These are phyloP conservation scores for Populus hybrid DNA, from an alignment of 441 rosid genomes.

Conservation along the genomic window DNA sequence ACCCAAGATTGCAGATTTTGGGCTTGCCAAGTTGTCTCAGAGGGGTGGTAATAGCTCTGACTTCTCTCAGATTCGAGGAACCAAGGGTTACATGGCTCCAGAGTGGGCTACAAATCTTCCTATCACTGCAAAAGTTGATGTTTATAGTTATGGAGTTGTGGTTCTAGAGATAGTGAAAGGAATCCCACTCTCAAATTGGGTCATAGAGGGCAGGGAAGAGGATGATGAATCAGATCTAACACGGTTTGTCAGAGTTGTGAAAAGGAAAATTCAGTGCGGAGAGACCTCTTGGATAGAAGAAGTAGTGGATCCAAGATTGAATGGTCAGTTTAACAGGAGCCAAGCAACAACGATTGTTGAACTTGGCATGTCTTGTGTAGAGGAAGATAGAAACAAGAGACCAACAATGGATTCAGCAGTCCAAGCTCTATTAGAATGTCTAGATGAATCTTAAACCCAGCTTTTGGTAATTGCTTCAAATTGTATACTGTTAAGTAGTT, in stretches of 20 bases:
- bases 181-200: slow-evolving; percentile 9
- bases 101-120: too few relatives aligned
- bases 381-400: slow-evolving; percentile 29
- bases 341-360: slow-evolving; percentile 11
- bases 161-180: slow-evolving; percentile 29
- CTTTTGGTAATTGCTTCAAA: neutral
- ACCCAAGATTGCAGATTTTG: too few relatives aligned
- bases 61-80: too few relatives aligned
- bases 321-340: neutral
- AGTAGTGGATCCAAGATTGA: slow-evolving; percentile 18
- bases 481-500: too few relatives aligned
- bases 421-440: slow-evolving; percentile 29
- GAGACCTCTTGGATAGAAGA: slow-evolving; percentile 6
- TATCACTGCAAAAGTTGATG: too few relatives aligned
- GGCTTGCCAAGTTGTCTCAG: too few relatives aligned
- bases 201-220: neutral
- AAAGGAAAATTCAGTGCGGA: neutral
- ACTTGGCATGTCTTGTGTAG: slow-evolving; percentile 26
- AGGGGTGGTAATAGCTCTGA: too few relatives aligned
- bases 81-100: too few relatives aligned
- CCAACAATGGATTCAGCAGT: slow-evolving; percentile 38
- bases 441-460: slow-evolving; percentile 7
- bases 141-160: too few relatives aligned
- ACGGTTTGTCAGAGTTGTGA: slow-evolving; percentile 18
- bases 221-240: slow-evolving; percentile 22